Percentiles rank a stretch among this genome's conserved stretches.
phyloP scores from a whole-genome alignment of 192 early-diverging fungal species.

The Bifiguratus adelaidae region DNA sequence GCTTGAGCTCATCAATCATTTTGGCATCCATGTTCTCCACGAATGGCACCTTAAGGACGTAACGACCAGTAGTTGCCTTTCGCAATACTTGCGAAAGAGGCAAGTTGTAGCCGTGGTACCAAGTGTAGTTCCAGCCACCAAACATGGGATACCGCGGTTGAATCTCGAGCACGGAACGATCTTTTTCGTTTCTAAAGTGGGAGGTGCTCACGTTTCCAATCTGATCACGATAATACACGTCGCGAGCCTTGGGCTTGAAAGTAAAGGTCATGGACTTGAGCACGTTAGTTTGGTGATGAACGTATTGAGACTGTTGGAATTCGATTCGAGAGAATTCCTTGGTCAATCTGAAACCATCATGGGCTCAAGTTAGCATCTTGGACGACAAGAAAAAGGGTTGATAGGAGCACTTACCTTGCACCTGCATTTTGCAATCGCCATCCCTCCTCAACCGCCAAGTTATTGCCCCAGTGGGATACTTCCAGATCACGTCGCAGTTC shows the following conservation, averaged over 20 bases:
- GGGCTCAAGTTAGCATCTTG: too few species aligned
- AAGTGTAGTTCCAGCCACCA: slow-evolving; percentile 97
- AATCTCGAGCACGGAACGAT: slow-evolving; percentile 56
- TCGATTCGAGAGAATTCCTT: slow-evolving; percentile 67
- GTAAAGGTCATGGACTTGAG: slow-evolving; percentile 35
- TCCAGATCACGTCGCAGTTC: slow-evolving; percentile 58
- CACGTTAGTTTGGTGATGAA: slow-evolving; percentile 34
- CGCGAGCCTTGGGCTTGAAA: slow-evolving; percentile 58
- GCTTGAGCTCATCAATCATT: slow-evolving; percentile 46
- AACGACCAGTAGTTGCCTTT: slow-evolving; percentile 24
- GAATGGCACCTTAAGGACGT: slow-evolving; percentile 62
- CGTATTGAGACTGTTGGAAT: slow-evolving; percentile 31
- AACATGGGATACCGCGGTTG: slow-evolving; percentile 86
- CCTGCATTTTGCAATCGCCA: slow-evolving; percentile 66
- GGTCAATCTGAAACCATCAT: slow-evolving; percentile 32
- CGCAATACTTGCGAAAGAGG: slow-evolving; percentile 58
- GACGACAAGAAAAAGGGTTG: not conserved
- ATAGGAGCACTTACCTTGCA: slow-evolving; percentile 48
- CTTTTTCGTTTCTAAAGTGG: slow-evolving; percentile 29
- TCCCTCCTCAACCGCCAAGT: slow-evolving; percentile 77
- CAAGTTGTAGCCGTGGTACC: slow-evolving; percentile 86
- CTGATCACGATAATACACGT: slow-evolving; percentile 81
- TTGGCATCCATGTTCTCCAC: slow-evolving; percentile 52
- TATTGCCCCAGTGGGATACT: slow-evolving; percentile 77
- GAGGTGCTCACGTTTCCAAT: slow-evolving; percentile 98